phyloP scores from a whole-genome alignment of 2,329 filamentous ascomycete genomes.

The Apiospora pterosperma region DNA sequence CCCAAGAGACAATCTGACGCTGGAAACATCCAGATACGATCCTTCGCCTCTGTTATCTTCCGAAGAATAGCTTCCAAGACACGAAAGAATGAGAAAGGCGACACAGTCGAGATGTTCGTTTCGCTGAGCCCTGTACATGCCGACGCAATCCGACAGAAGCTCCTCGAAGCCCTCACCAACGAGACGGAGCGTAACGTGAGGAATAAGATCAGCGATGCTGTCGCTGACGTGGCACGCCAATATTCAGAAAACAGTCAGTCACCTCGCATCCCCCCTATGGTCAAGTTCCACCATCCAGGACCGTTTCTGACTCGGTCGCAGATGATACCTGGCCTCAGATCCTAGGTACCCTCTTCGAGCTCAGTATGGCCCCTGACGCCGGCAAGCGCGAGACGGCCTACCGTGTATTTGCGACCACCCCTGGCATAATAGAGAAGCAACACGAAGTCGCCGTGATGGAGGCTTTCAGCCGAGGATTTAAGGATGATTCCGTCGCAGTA shows the following conservation, averaged over 20 bases:
- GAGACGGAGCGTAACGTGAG: slow-evolving; percentile 74
- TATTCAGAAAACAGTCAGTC: slow-evolving; percentile 84
- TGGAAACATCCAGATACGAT: slow-evolving; percentile 63
- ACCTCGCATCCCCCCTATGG: not conserved
- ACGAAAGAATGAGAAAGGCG: slow-evolving; percentile 68
- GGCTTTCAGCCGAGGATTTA: slow-evolving; percentile 89
- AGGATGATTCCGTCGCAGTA: slow-evolving; percentile 79
- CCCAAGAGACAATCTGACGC: not conserved
- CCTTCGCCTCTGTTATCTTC: slow-evolving; percentile 92
- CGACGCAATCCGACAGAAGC: slow-evolving; percentile 75
- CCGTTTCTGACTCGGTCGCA: slow-evolving; percentile 34
- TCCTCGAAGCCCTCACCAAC: slow-evolving; percentile 71
- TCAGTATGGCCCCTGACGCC: slow-evolving; percentile 80
- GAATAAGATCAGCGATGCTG: slow-evolving; percentile 97
- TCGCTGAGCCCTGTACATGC: slow-evolving; percentile 72
- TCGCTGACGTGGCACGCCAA: slow-evolving; percentile 91
- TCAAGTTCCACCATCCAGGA: not conserved
- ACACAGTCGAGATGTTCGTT: slow-evolving; percentile 80
- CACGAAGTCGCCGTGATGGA: slow-evolving; percentile 86
- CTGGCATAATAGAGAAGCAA: slow-evolving; percentile 92
- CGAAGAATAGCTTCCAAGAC: slow-evolving; percentile 88
- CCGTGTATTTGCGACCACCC: slow-evolving; percentile 91
- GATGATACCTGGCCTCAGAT: slow-evolving; percentile 88
- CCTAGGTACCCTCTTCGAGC: slow-evolving; percentile 78
- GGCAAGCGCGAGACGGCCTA: slow-evolving; percentile 90